Evolutionary conservation across 1,284 basidiomycete genomes (phyloP), one percentile per base, ranked within the genome.

Genomic region (Volvariella volvacea): DNA sequence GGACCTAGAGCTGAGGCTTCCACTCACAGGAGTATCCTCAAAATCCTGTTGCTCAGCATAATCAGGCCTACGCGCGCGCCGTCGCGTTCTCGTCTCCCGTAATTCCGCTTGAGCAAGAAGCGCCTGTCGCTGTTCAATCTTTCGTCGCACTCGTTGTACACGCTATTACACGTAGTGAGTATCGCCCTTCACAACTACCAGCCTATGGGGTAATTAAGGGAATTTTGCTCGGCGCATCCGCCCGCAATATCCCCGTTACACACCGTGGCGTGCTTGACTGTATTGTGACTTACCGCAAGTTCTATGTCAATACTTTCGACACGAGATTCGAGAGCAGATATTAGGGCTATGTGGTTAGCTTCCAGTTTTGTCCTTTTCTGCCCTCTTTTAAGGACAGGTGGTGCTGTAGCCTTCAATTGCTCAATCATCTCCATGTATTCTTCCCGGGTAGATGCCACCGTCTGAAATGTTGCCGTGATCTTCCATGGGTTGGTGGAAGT

Each of bases 401-500:
- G 79, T 37, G 70, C 68, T 38, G 57, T 60, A 14, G 64, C 64
- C 58, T 80, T 83, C 48, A 90, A 59, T 43, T 68, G 66, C 50
- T 81, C 80, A 48, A 88, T 69, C 39, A 77, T 60, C 14, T 65
- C 68, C 21, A 80, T 49, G 55, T 88, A 89, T 56, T 89, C 84
- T 42, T 81, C 80, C 34, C 74, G 73, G 15, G 82, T 82, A 3
- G 82, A 81, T 3, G 83, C 76, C 42, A 83, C 63, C 14, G 79
- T 71, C 52, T 80, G 72, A 57, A 89, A 86, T 20, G 79, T 79
- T 21, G 84, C 78, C 14, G 82, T 78, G 30, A 81, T 80, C 66
- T 88, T 90, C 88, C 87, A 90, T 22, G 87, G 87, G 59, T 90
- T 90, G 8, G 83, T 86, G 22, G 88, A 89, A 28, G 75, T 64